Percentiles rank a stretch among this genome's conserved stretches.
phyloP scores from a whole-genome alignment of 2,329 filamentous ascomycete genomes.

The Aureobasidium melanogenum region DNA sequence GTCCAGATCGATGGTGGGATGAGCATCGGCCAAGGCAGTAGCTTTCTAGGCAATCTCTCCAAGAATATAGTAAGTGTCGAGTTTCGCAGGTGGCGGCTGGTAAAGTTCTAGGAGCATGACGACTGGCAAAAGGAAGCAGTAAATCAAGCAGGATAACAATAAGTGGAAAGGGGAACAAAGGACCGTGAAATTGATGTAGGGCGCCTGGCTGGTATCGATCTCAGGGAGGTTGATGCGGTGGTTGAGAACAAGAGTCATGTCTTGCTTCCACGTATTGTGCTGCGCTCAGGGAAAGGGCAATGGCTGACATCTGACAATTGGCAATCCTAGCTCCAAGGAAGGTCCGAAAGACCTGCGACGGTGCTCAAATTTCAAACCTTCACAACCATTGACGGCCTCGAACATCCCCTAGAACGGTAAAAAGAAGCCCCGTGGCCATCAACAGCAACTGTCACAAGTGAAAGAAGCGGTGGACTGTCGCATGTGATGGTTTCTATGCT shows the following conservation, averaged over 20 bases:
- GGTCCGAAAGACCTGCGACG: not conserved
- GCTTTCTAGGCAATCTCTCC: constrained; percentile 9
- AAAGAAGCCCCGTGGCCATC: not conserved
- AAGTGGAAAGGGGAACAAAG: not conserved
- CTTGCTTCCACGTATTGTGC: not conserved
- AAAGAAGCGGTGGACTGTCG: not conserved
- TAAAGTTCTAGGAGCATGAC: constrained; percentile 8
- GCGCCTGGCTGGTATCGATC: not conserved
- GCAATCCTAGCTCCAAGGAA: not conserved
- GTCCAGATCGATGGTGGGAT: constrained; percentile 9
- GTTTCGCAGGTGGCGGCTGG: constrained; percentile 4
- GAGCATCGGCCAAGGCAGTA: not conserved
- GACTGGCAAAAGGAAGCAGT: not conserved
- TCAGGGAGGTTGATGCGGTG: not conserved
- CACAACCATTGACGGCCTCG: too few relatives aligned
- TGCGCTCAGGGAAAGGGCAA: not conserved
- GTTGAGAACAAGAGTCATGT: not conserved
- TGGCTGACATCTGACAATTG: not conserved
- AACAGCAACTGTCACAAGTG: not conserved
- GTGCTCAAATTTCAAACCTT: not conserved
- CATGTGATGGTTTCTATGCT: not conserved
- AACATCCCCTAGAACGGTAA: not conserved
- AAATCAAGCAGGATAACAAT: not conserved
- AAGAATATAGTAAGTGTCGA: constrained; percentile 11
- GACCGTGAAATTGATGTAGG: not conserved